phyloP scores from a whole-genome alignment of 2,329 filamentous ascomycete genomes.

The Allantophomopsis lycopodina region DNA sequence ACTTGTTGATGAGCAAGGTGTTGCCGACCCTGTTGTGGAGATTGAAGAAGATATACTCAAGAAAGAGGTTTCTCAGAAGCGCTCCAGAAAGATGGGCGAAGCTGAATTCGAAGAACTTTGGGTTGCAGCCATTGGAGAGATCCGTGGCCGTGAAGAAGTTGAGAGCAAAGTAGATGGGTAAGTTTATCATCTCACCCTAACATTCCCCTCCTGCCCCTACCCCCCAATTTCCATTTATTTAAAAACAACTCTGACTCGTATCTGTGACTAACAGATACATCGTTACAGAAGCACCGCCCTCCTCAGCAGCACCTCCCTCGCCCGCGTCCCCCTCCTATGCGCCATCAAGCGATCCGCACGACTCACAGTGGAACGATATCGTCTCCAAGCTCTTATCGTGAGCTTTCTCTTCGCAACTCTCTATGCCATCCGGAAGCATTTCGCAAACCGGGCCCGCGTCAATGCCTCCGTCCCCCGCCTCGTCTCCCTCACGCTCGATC shows the following conservation, averaged over 20 bases:
- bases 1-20: slow-evolving; percentile 44
- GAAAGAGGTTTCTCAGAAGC: slow-evolving; percentile 58
- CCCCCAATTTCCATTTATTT: neutral
- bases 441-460: slow-evolving; percentile 46
- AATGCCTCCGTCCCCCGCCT: slow-evolving; percentile 51
- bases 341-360: slow-evolving; percentile 65
- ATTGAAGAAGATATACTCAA: slow-evolving; percentile 60
- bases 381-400: slow-evolving; percentile 65
- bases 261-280: slow-evolving; percentile 71
- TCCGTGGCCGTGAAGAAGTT: slow-evolving; percentile 48
- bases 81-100: slow-evolving; percentile 71
- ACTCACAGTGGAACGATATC: slow-evolving; percentile 74
- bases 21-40: slow-evolving; percentile 44
- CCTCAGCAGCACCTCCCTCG: slow-evolving; percentile 80
- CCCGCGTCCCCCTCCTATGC: slow-evolving; percentile 77
- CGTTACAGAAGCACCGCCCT: slow-evolving; percentile 58
- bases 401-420: slow-evolving; percentile 31
- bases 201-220: neutral
- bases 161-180: slow-evolving; percentile 35
- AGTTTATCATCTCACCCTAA: slow-evolving; percentile 23
- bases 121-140: slow-evolving; percentile 59
- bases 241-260: slow-evolving; percentile 34
- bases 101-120: slow-evolving; percentile 88
- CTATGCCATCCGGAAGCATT: slow-evolving; percentile 51
- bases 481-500: slow-evolving; percentile 72